Evolutionary conservation across 176 grass and related monocot genomes (phyloP), one percentile per base, ranked within the genome.

Genomic region (Aegilops sharonensis): DNA sequence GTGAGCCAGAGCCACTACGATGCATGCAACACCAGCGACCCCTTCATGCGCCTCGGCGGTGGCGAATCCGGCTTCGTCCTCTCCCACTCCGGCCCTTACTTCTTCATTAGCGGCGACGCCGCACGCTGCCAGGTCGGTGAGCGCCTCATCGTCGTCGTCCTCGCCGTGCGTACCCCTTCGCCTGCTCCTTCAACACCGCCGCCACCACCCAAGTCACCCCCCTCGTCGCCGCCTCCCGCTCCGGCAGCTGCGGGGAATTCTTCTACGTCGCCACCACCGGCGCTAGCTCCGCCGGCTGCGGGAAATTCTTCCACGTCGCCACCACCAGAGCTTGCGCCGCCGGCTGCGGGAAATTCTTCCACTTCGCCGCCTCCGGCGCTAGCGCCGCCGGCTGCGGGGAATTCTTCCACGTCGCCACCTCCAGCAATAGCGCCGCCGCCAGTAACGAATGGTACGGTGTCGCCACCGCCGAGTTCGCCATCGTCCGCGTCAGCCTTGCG

Each of bases 101-200:
- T 89, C 88, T 95, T 98, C 85, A 95, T 98, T 77, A 92, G 91
- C 78, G 89, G 85, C 77, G 82, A 93, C 79, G 62, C 47, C 23
- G 70, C 0, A 11, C 88, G 88, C 1, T 98, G 96, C 86, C 25
- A 72, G 52, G 82, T 62, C 10, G 89, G 92, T 23, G 87, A 95
- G 86, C 83, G 75, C 60, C 64, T 92, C 77, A 57, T 92, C 75
- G 88, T 93, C 74, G 83, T 95, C 30, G 87, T 95, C 61, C 89
- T 94, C 75, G 72, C 83, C 69, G 71, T 90, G 13, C 87, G 88
- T 7, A 1, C 31, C 3, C 68, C 43, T 4, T 23, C 12, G 50
- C 87, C 8, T 6, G 45, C 18, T 48, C 68, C 69, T 42, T 66
- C 86, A 5, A 13, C 71, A 3, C 62, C 75, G 5, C 25, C 61